Base-by-base conservation (phyloP, 2,329 filamentous ascomycete genomes). In the Aspergillus oerlinghausenensis region DNA sequence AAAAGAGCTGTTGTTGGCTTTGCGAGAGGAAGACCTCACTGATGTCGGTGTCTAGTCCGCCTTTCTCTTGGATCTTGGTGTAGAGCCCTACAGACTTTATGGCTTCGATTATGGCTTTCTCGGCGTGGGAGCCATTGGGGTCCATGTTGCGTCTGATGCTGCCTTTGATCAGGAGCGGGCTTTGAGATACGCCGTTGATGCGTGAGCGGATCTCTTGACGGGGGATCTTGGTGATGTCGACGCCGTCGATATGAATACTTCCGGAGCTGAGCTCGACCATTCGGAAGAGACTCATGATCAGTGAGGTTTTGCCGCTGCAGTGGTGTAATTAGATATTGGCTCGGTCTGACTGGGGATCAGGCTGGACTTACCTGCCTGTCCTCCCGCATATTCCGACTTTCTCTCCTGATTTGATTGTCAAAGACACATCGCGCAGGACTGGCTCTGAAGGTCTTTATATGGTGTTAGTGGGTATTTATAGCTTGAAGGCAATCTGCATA, bases 1-100 rank as follows among this genome's bases (percentile, higher is more conserved):
- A 84, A 62, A 89, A 86, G 0, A 88, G 75, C 63, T 88, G 86
- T 48, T 79, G 80, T 67, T 88, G 85, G 0, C 86, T 86, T 35
- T 81, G 79, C 4, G 78, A 81, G 5, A 86, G 73, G 51, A 76
- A 73, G 6, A 81, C 75, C 1, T 77, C 71, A n/a, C 75, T 74
- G 60, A 87, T 77, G 1, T 74, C 69, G 2, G 70, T 67, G 57
- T 74, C 70, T 2, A 79, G 62, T 8, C 66, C 71, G 5, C 75
- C 77, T 54, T 75, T 73, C 52, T 72, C 70, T 55, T 72, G 51
- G 28, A 78, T 69, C 14, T 70, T 64, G 23, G 67, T 54, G 60
- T 70, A 71, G 6, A 77, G 64, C 9, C 75, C 70, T 7, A 78
- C 73, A 26, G 68, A 67, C 53, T 65, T 65, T 25, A 79, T 66